Evolutionary conservation across 2,329 filamentous ascomycete genomes (phyloP), one percentile per base, ranked within the genome.

Genomic region (Sporothrix pallida): DNA sequence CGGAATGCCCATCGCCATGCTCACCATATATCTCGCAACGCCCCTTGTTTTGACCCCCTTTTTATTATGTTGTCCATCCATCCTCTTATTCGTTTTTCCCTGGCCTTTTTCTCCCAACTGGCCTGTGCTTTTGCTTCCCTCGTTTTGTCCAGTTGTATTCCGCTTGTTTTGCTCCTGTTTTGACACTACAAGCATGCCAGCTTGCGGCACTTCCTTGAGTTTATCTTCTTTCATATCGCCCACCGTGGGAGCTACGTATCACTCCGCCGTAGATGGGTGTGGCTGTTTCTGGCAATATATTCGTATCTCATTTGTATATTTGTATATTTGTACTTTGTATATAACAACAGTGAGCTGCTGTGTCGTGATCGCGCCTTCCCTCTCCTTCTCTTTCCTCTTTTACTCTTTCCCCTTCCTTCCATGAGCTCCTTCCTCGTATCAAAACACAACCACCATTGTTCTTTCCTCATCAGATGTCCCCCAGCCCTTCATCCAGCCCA

Each of bases 31-130:
- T 48, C 62, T 67, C 62, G 62, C 42, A 46, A 67, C 12, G 6
- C 54, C 69, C 67, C 67, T 46, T 70, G 68, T 71, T 71, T 71
- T 48, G 69, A 12, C 20, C 54, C 54, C 58, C 46, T 26, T 72
- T 71, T 63, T 56, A n/a, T 26, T 42, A 17, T 46, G 58, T 58
- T 12, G 44, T 9, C 10, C 26, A 2, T 26, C n/a, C n/a, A n/a
- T 46, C 4, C 37, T 56, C 46, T 20, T 23, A 7, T 50, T 69
- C 23, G 13, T 37, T 68, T 54, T 69, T 31, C 26, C 48, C 1
- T 54, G 46, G 12, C 48, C 17, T 13, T 13, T 15, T 37, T 5
- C 15, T 26, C 63, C 26, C n/a, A 26, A 17, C 48, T 58, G 62
- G 62, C 42, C 62, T 67, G 62, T 67, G 62, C 62, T 46, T 23